phyloP scores from a whole-genome alignment of 2,329 filamentous ascomycete genomes.

The Tolypocladium paradoxum region DNA sequence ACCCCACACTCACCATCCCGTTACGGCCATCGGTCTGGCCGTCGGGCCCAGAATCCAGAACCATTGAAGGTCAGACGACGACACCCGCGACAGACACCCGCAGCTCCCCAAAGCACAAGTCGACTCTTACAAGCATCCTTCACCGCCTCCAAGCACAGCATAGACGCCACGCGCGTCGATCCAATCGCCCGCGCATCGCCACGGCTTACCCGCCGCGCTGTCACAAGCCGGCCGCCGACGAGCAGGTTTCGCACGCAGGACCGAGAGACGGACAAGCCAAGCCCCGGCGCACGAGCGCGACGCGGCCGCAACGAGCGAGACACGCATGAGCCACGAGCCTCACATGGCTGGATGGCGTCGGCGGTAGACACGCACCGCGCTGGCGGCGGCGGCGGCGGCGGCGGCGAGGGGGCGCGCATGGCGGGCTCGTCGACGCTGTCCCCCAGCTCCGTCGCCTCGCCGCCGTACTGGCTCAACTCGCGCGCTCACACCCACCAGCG shows the following conservation, averaged over 20 bases:
- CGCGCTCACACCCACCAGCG: slow-evolving; percentile 22
- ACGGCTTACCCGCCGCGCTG: not conserved
- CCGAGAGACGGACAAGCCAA: not conserved
- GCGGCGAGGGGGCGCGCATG: not conserved
- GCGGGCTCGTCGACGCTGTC: slow-evolving; percentile 13
- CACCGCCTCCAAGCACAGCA: not conserved
- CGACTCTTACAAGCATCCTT: not conserved
- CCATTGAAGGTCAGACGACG: not conserved
- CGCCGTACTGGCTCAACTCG: slow-evolving; percentile 33
- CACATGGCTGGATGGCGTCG: slow-evolving; percentile 24
- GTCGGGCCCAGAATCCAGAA: not conserved
- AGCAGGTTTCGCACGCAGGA: not conserved
- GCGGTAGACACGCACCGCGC: slow-evolving; percentile 16
- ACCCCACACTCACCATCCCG: not conserved
- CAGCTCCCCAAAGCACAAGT: not conserved
- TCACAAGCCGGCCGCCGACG: too few relatives aligned
- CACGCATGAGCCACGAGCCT: slow-evolving; percentile 6
- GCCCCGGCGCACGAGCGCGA: not conserved
- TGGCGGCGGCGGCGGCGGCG: not conserved
- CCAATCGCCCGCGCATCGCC: not conserved
- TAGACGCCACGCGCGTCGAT: not conserved
- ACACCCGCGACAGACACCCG: not conserved
- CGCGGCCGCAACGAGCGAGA: not conserved
- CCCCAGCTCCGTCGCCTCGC: slow-evolving; percentile 21
- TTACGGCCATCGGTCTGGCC: not conserved